phyloP scores from a whole-genome alignment of 768 basidiomycete genomes.

The Pulveroboletus sp. region DNA sequence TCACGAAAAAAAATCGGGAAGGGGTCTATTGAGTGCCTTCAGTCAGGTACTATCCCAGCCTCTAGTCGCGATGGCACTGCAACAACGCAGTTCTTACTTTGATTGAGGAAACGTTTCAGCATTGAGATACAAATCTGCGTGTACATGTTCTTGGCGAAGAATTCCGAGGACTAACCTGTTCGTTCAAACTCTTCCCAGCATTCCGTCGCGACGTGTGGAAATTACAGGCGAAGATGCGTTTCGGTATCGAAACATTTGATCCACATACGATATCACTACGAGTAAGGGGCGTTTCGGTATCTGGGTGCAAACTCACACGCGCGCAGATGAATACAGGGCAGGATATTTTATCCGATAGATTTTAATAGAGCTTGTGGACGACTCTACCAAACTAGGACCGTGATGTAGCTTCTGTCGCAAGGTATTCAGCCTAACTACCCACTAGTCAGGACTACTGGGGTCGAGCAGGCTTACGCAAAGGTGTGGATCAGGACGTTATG shows the following conservation, averaged over 20 bases:
- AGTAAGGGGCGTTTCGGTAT: neutral
- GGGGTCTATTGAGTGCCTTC: neutral
- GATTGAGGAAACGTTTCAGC: neutral
- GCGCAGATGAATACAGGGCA: conserved; percentile 51
- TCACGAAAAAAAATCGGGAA: conserved; percentile 8
- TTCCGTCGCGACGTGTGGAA: conserved; percentile 28
- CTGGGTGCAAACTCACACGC: neutral
- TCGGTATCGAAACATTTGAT: neutral
- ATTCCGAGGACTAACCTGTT: too few species aligned
- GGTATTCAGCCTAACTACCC: neutral
- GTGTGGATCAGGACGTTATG: conserved; percentile 68
- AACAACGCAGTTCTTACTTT: neutral
- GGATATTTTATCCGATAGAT: conserved; percentile 22
- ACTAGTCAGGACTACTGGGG: neutral
- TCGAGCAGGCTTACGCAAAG: conserved; percentile 45
- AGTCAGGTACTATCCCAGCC: neutral
- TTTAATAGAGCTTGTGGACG: conserved; percentile 24
- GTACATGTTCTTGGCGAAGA: neutral
- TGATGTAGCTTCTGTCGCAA: conserved; percentile 21
- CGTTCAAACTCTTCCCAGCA: neutral
- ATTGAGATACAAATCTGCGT: neutral
- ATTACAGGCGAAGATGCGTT: conserved; percentile 18
- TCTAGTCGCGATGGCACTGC: neutral
- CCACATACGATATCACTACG: conserved; percentile 13
- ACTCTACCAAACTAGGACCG: conserved; percentile 1